phyloP scores from a whole-genome alignment of 495 filamentous ascomycete genomes.

The Podospora tetraspora region DNA sequence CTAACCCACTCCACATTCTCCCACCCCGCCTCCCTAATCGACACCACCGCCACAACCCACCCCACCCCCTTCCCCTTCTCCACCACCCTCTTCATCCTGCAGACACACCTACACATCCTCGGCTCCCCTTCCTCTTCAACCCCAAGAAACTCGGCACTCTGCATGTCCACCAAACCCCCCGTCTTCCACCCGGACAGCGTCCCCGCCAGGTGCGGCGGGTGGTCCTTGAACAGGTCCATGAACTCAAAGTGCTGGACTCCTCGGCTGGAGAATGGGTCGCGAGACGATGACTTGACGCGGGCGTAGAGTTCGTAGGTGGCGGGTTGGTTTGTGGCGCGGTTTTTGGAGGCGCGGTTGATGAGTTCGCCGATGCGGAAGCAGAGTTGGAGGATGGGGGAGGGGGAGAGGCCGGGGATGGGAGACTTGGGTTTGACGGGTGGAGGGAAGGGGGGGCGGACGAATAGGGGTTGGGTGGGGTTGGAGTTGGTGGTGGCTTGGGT shows the following conservation, averaged over 20 bases:
- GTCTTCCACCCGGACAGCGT: conserved; percentile 45
- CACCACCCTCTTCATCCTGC: conserved; percentile 43
- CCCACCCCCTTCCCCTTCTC: conserved; percentile 21
- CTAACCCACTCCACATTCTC: conserved; percentile 43
- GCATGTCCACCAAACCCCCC: conserved; percentile 42
- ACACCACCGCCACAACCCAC: conserved; percentile 46
- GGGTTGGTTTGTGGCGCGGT: conserved; percentile 32
- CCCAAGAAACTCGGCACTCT: conserved; percentile 40
- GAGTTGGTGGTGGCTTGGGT: not conserved
- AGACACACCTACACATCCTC: conserved; percentile 50
- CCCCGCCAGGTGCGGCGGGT: conserved; percentile 48
- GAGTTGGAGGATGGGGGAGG: conserved; percentile 44
- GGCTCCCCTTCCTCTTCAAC: not conserved
- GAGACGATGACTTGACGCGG: conserved; percentile 48
- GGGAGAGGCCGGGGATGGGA: conserved; percentile 47
- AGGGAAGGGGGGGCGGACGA: conserved; percentile 49
- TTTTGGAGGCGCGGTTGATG: conserved; percentile 40
- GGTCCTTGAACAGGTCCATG: conserved; percentile 53
- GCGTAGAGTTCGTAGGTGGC: conserved; percentile 56
- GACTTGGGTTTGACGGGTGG: conserved; percentile 44
- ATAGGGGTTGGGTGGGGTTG: conserved; percentile 21
- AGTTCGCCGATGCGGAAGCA: conserved; percentile 60
- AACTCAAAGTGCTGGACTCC: conserved; percentile 54
- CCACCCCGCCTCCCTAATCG: conserved; percentile 50
- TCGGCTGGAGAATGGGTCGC: conserved; percentile 31